These are phyloP conservation scores for Camillea tinctor DNA, from an alignment of 2,329 filamentous ascomycete species.

Conservation along the genomic window DNA sequence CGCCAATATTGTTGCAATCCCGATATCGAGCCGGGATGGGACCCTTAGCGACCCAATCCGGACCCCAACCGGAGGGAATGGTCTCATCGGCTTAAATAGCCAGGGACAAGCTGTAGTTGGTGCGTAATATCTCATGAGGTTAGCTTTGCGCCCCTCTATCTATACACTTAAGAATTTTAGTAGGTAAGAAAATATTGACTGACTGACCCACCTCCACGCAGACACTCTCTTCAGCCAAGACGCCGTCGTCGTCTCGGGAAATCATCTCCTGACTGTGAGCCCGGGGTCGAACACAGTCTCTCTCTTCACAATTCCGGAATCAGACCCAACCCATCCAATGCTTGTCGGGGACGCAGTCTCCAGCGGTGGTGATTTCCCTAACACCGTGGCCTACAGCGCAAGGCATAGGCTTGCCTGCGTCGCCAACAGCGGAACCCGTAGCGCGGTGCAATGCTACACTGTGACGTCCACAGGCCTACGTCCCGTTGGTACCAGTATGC, in stretches of 20 bases:
- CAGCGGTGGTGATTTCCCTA: conserved; percentile 25
- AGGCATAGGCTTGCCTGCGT: conserved; percentile 21
- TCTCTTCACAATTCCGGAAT: conserved; percentile 20
- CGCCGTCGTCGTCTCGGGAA: conserved; percentile 11
- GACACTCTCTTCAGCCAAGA: conserved; percentile 22
- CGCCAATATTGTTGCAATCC: conserved; percentile 36
- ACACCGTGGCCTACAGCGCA: conserved; percentile 21
- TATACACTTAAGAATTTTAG: too few relatives aligned
- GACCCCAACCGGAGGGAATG: conserved; percentile 36
- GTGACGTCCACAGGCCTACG: conserved; percentile 11
- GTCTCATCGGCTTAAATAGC: conserved; percentile 29
- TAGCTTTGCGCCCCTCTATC: too few relatives aligned
- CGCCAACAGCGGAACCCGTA: conserved; percentile 19
- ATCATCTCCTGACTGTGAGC: conserved; percentile 35
- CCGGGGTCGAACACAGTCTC: conserved; percentile 25
- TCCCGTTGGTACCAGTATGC: not conserved
- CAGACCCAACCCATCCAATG: conserved; percentile 15
- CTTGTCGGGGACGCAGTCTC: conserved; percentile 15
- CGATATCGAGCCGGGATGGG: conserved; percentile 31
- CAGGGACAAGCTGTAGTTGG: conserved; percentile 30
- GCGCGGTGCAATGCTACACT: conserved; percentile 22
- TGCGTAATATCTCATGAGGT: too few relatives aligned
- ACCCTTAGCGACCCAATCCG: conserved; percentile 28
- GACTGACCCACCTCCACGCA: not conserved
- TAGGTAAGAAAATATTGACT: too few relatives aligned